These are phyloP conservation scores for Eucalyptus victrix DNA, from an alignment of 345 rosid species.

Conservation along the genomic window DNA sequence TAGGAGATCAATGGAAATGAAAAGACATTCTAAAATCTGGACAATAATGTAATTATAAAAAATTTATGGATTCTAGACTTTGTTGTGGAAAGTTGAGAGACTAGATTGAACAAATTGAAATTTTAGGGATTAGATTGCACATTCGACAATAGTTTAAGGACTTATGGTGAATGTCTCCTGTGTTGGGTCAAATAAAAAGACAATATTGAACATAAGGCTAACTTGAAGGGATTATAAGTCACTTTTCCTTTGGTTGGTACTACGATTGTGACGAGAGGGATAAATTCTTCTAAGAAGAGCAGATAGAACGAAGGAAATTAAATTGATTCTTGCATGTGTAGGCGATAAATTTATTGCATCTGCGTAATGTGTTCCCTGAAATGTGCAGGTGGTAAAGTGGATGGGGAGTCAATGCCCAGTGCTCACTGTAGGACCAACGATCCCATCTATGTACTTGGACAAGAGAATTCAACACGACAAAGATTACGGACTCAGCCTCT, in stretches of 20 bases:
- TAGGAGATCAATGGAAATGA: neutral
- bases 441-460: conserved; percentile 25
- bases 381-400: conserved; percentile 7
- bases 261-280: neutral
- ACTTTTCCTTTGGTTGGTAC: neutral
- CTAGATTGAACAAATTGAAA: neutral
- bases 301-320: neutral
- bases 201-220: neutral
- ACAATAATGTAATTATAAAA: neutral
- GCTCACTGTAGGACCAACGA: conserved; percentile 12
- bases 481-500: conserved; percentile 14
- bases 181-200: neutral
- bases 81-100: neutral
- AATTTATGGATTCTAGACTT: neutral
- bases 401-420: conserved; percentile 1
- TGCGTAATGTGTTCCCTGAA: neutral
- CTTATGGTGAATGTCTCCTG: neutral
- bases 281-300: neutral
- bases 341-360: neutral
- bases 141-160: neutral
- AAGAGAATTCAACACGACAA: conserved; percentile 5
- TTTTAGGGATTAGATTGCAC: neutral
- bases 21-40: neutral
- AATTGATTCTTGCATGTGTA: neutral
- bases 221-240: neutral